Evolutionary conservation across 2,329 filamentous ascomycete species (phyloP), one percentile per base, ranked within the genome.

Genomic region (Blastomyces emzantsi): DNA sequence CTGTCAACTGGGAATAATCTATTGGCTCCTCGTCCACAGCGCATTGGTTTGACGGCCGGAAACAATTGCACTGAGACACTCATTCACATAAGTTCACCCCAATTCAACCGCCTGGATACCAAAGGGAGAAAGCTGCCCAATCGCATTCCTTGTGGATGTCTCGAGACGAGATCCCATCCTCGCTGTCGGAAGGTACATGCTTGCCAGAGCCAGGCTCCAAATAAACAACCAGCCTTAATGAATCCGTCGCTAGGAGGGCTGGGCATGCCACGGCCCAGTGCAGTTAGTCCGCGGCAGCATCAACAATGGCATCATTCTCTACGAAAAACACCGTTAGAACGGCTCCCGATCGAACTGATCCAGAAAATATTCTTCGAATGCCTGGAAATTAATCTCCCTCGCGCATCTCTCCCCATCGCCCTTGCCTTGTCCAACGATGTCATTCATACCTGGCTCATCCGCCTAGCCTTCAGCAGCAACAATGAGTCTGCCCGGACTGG

Each of bases 321-420:
- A 7, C 39, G 57, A 60, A 60, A 17, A 68, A 52, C 66, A 1
- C 67, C 67, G 17, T 41, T 68, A 25, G 67, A 68, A 55, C 58
- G 55, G 36, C 62, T 68, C 28, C 67, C 67, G 6, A 55, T 64
- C 51, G 67, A 68, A 52, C 30, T 68, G 8, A 59, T 83, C 6
- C 77, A 84, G 65, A 73, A 75, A 55, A 82, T 84, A 61, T 83
- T 83, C 68, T 74, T 81, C n/a, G 68, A 75, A 39, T 75, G 76
- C 28, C 72, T 79, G n/a, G 80, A 82, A 67, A 68, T 82, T 66
- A 78, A 80, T 59, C 72, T 82, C 13, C 75, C 79, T 0, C 73
- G 73, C 52, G 73, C 77, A 7, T 83, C 82, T 0, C 70, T 70
- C 5, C 65, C 72, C 41, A 71, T 84, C 45, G 74, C 76, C 28